Conservation (phyloP, 805 yeast species). For the Grigorovia yakushimaensis region DNA sequence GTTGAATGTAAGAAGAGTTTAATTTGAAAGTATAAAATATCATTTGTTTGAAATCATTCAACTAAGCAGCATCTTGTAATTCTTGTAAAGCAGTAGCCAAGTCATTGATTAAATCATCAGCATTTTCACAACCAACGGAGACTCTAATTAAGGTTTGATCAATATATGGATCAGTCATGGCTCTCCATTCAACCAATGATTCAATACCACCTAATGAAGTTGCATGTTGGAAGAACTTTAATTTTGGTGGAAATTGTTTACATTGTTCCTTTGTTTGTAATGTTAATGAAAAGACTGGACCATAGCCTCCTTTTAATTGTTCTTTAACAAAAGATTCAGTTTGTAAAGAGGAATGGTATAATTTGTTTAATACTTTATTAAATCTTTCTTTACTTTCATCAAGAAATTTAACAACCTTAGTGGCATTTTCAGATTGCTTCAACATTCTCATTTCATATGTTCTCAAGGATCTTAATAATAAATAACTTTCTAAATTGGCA, state of each 20-base stretch:
- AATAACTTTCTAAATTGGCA: conserved; percentile 65
- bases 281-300: conserved; percentile 70
- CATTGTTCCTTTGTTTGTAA: conserved; percentile 46
- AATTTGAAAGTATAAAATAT: no score
- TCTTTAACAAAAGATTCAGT: conserved; percentile 52
- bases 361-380: conserved; percentile 36
- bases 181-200: conserved; percentile 85
- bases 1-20: no score
- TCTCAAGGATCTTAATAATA: conserved; percentile 69
- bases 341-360: conserved; percentile 73
- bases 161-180: conserved; percentile 53
- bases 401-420: conserved; percentile 50
- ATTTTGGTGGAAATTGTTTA: conserved; percentile 48
- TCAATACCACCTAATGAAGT: conserved; percentile 92
- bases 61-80: conserved; percentile 6
- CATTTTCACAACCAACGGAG: conserved; percentile 72
- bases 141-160: conserved; percentile 55
- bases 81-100: conserved; percentile 45
- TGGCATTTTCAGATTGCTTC: conserved; percentile 56
- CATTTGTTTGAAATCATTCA: no score
- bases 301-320: conserved; percentile 56
- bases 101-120: conserved; percentile 68
- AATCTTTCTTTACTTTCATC: conserved; percentile 38
- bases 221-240: conserved; percentile 76
- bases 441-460: conserved; percentile 65